Conservation (phyloP, 83 land plant species). For the Picea abies region DNA sequence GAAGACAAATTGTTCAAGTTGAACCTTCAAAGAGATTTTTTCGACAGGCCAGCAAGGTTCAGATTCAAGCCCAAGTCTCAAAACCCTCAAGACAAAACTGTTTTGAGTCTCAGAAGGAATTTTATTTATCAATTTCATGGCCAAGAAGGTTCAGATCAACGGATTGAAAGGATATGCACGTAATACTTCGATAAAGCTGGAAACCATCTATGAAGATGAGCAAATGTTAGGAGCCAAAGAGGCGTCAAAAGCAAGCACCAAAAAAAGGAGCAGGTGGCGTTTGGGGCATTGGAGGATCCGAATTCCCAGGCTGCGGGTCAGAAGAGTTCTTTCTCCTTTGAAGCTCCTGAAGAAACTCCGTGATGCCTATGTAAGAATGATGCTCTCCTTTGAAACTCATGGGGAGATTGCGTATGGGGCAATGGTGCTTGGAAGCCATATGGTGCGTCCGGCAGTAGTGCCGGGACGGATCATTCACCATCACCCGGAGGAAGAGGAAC, state of each 20-base stretch:
- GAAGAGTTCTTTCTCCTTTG: conserved; percentile 6
- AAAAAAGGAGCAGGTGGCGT: not conserved
- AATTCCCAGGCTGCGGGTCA: conserved; percentile 1
- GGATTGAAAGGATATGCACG: not conserved
- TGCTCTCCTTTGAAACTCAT: not conserved
- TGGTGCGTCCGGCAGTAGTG: conserved; percentile 6
- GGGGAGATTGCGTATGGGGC: not conserved
- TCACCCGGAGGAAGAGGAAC: not conserved
- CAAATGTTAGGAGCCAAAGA: not conserved
- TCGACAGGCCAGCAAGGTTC: too few species aligned
- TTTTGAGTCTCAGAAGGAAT: not conserved
- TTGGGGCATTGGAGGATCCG: conserved; percentile 2
- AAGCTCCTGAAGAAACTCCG: not conserved
- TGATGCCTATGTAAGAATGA: conserved; percentile 16
- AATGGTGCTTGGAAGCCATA: conserved; percentile 3
- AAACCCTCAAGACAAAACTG: too few species aligned
- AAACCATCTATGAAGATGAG: conserved; percentile 15
- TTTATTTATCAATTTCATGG: not conserved
- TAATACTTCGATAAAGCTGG: not conserved
- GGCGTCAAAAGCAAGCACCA: not conserved
- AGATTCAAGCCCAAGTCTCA: too few species aligned
- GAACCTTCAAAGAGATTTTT: too few species aligned
- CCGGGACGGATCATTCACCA: conserved; percentile 1
- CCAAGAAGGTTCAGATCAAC: not conserved
- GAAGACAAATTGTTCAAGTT: too few species aligned